phyloP scores from a whole-genome alignment of 2,329 filamentous ascomycete genomes.

The Cercospora janseana region DNA sequence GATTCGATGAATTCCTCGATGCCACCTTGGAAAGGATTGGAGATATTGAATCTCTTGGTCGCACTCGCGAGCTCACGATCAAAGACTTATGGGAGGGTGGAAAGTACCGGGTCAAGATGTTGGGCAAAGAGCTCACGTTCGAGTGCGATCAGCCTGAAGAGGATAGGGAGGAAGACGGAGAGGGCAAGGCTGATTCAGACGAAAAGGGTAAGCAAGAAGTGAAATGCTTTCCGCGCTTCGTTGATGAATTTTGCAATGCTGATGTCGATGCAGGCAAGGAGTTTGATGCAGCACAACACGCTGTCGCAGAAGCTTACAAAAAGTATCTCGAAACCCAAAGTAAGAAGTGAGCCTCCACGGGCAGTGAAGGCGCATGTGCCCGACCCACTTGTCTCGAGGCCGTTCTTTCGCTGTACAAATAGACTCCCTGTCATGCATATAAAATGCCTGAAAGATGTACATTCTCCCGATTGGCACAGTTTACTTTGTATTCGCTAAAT shows the following conservation, averaged over 20 bases:
- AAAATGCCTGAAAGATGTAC: no score
- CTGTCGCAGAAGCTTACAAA: conserved; percentile 2
- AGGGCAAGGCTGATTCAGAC: conserved; percentile 20
- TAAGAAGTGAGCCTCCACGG: neutral
- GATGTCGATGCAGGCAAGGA: neutral
- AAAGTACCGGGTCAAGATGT: conserved; percentile 66
- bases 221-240: neutral
- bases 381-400: no score
- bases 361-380: no score
- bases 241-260: neutral
- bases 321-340: conserved; percentile 8
- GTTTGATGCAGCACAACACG: neutral
- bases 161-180: conserved; percentile 22
- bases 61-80: conserved; percentile 91
- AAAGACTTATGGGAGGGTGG: conserved; percentile 89
- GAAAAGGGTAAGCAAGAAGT: conserved; percentile 9
- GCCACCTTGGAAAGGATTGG: conserved; percentile 78
- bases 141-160: conserved; percentile 40
- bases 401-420: no score
- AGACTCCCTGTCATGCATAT: no score
- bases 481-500: no score
- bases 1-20: conserved; percentile 80
- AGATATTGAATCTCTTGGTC: conserved; percentile 89
- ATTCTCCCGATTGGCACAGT: no score
- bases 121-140: conserved; percentile 50